phyloP scores from a whole-genome alignment of 2,329 filamentous ascomycete species.

The Alternaria sp. region DNA sequence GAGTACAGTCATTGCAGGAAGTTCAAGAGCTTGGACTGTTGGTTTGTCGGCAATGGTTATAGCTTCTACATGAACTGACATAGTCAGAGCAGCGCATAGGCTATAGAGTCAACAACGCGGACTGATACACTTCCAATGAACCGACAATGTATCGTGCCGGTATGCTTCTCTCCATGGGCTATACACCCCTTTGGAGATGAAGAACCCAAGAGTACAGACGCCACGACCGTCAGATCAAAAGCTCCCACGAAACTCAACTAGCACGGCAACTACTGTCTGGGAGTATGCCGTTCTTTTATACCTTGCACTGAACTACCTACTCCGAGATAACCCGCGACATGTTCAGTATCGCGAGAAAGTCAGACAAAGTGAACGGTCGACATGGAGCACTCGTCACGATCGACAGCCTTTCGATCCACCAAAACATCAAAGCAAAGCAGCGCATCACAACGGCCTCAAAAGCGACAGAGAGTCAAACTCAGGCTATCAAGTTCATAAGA shows the following conservation, averaged over 20 bases:
- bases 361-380: background rate
- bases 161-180: background rate
- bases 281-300: conserved; percentile 17
- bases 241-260: conserved; percentile 11
- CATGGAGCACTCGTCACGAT: background rate
- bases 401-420: background rate
- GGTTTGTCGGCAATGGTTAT: background rate
- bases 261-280: conserved; percentile 2
- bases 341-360: conserved; percentile 9
- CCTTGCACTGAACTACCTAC: conserved; percentile 19
- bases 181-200: conserved; percentile 6
- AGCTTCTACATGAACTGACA: conserved; percentile 4
- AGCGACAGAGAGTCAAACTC: background rate
- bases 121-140: background rate
- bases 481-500: background rate
- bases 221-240: background rate
- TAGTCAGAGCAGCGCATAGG: conserved; percentile 9
- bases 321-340: conserved; percentile 19
- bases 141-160: conserved; percentile 1
- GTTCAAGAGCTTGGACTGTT: conserved; percentile 7
- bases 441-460: background rate
- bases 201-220: background rate
- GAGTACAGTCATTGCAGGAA: background rate
- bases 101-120: conserved; percentile 5
- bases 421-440: background rate